phyloP scores from a whole-genome alignment of 1,284 basidiomycete species.

The Puccinia novopanici region DNA sequence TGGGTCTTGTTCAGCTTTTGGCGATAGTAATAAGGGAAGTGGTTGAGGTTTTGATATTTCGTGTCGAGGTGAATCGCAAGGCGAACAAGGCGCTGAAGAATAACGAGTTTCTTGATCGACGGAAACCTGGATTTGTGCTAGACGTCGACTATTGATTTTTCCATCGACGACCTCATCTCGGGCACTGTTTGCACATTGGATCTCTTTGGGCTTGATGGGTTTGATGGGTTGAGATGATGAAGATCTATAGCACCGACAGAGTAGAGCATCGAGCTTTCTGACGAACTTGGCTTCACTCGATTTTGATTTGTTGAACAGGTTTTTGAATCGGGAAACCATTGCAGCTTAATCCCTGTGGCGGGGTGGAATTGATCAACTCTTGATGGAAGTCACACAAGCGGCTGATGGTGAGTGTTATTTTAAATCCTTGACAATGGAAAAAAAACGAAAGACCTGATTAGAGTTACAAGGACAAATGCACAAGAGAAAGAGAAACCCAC shows the following conservation, averaged over 20 bases:
- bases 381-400: neutral
- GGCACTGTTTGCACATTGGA: neutral
- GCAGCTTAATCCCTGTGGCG: neutral
- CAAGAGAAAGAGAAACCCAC: neutral
- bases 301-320: constrained; percentile 16
- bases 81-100: neutral
- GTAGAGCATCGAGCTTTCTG: constrained; percentile 8
- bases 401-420: neutral
- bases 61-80: neutral
- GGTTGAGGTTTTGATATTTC: neutral
- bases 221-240: constrained; percentile 13
- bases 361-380: neutral
- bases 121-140: constrained; percentile 2
- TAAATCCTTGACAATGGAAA: neutral
- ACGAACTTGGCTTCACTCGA: constrained; percentile 7
- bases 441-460: neutral
- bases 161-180: neutral
- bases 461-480: neutral
- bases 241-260: constrained; percentile 1
- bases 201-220: neutral
- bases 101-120: neutral
- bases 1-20: neutral
- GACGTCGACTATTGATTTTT: constrained; percentile 4
- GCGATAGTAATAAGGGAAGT: neutral
- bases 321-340: constrained; percentile 24